Evolutionary conservation across 352 stramenopile species (phyloP).

Genomic region (Globisporangium echinulatum): DNA sequence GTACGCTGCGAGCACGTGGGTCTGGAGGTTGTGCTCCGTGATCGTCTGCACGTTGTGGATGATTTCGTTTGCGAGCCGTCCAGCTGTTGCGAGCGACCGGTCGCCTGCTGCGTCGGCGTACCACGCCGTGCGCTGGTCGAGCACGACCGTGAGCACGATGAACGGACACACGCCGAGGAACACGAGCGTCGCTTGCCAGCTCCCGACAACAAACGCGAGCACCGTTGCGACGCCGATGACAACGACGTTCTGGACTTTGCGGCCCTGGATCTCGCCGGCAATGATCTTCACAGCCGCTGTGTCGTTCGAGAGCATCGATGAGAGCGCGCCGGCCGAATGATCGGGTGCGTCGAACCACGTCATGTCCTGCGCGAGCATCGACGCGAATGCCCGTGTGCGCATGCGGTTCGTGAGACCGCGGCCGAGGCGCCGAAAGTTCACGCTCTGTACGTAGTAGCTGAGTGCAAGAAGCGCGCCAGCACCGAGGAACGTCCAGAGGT

Average conservation of each 20-base stretch:
- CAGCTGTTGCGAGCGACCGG: constrained; percentile 18
- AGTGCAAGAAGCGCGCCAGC: constrained; percentile 28
- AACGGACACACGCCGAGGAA: constrained; percentile 23
- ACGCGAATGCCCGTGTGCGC: constrained; percentile 30
- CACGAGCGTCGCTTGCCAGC: constrained; percentile 52
- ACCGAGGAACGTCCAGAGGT: constrained; percentile 29
- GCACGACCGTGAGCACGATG: constrained; percentile 23
- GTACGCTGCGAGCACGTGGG: constrained; percentile 23
- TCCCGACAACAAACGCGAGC: constrained; percentile 40
- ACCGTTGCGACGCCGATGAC: constrained; percentile 42
- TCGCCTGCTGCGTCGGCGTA: constrained; percentile 29
- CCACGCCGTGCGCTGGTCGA: constrained; percentile 33
- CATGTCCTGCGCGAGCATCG: constrained; percentile 32
- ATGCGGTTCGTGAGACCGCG: constrained; percentile 24
- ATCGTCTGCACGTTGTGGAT: constrained; percentile 51
- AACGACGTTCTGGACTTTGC: constrained; percentile 36
- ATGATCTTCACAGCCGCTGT: constrained; percentile 43
- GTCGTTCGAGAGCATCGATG: not conserved
- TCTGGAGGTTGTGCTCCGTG: constrained; percentile 29
- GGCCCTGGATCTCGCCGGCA: constrained; percentile 62
- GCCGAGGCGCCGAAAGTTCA: constrained; percentile 8
- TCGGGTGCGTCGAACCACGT: not conserved
- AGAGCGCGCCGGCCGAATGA: not conserved
- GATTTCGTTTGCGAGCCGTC: constrained; percentile 11
- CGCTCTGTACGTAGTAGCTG: constrained; percentile 15